These are phyloP conservation scores for Alternaria hordeiaustralica DNA, from an alignment of 2,329 filamentous ascomycete species.

Conservation along the genomic window DNA sequence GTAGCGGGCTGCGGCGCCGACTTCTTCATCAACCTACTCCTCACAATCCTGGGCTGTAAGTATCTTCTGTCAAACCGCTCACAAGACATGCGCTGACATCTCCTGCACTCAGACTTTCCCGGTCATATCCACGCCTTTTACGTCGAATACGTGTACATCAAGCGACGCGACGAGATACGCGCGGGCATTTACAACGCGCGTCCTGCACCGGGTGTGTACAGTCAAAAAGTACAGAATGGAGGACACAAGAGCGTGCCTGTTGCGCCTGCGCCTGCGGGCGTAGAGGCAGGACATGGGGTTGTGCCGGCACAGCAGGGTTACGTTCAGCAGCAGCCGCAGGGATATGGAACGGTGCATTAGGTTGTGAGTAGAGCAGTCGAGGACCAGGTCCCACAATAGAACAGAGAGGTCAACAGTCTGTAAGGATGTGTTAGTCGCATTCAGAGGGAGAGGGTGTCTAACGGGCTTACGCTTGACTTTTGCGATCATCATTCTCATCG, in stretches of 20 bases:
- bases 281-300: slow-evolving; percentile 5
- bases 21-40: slow-evolving; percentile 56
- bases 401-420: neutral
- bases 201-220: slow-evolving; percentile 74
- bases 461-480: neutral
- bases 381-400: neutral
- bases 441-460: neutral
- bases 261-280: neutral
- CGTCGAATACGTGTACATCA: slow-evolving; percentile 81
- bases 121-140: slow-evolving; percentile 83
- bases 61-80: slow-evolving; percentile 3
- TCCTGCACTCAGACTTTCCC: slow-evolving; percentile 66
- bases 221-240: slow-evolving; percentile 74
- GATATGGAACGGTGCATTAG: slow-evolving; percentile 15
- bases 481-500: neutral
- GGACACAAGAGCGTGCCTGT: slow-evolving; percentile 45
- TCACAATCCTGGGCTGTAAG: slow-evolving; percentile 53
- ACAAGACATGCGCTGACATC: neutral
- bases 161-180: slow-evolving; percentile 69
- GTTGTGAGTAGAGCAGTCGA: neutral
- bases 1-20: slow-evolving; percentile 59
- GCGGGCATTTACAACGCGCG: slow-evolving; percentile 62
- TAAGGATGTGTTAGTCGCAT: neutral
- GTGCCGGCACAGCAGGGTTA: slow-evolving; percentile 15
- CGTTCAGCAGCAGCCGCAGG: slow-evolving; percentile 10